Percentiles rank a stretch among this genome's conserved stretches.
phyloP scores from a whole-genome alignment of 306 rosid genomes.

The Vigna nakashimae region DNA sequence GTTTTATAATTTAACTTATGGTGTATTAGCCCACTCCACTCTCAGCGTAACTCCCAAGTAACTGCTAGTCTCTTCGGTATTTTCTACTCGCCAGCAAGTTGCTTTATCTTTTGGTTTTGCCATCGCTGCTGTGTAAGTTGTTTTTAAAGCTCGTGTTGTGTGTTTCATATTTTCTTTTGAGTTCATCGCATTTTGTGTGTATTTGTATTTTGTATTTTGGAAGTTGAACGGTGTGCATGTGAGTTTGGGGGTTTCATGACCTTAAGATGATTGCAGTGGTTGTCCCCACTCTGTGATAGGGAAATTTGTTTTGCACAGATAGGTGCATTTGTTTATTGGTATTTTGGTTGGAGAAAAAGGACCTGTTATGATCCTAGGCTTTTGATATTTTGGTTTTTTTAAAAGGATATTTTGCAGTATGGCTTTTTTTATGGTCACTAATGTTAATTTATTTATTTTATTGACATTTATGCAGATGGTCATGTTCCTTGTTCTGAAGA shows the following conservation, averaged over 20 bases:
- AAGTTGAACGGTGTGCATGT: constrained; percentile 13
- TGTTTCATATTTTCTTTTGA: neutral
- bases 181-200: neutral
- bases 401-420: neutral
- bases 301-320: neutral
- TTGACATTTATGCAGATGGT: constrained; percentile 45
- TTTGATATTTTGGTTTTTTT: neutral
- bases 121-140: too few species aligned
- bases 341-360: too few species aligned
- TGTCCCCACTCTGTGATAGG: neutral
- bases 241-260: neutral
- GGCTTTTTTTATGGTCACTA: neutral
- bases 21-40: too few species aligned
- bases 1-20: too few species aligned
- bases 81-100: neutral
- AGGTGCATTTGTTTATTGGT: neutral
- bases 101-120: neutral
- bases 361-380: neutral
- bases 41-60: too few species aligned
- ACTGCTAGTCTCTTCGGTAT: too few species aligned
- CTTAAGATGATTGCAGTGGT: neutral
- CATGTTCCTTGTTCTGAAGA: constrained; percentile 40
- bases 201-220: neutral
- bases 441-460: neutral
- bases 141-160: neutral